phyloP scores from a whole-genome alignment of 2,329 filamentous ascomycete species.

The Hypoxylon sp. region DNA sequence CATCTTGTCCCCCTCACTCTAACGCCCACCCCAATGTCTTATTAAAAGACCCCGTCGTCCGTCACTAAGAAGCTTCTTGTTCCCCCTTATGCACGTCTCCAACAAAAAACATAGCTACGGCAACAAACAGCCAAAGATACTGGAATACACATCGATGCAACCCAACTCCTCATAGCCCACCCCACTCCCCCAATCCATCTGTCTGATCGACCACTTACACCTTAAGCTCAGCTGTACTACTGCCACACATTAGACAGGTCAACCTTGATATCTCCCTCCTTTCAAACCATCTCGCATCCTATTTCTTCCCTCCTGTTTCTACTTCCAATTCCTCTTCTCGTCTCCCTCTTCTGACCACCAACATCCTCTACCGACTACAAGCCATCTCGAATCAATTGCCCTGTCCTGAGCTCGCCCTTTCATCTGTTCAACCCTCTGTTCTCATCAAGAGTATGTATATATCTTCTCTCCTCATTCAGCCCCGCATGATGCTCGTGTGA shows the following conservation, averaged over 20 bases:
- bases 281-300: conserved; percentile 4
- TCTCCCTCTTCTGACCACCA: conserved; percentile 12
- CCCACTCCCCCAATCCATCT: conserved; percentile 28
- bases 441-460: conserved; percentile 29
- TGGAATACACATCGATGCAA: conserved; percentile 27
- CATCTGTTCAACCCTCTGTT: conserved; percentile 12
- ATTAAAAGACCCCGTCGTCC: conserved; percentile 26
- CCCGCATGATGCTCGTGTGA: conserved; percentile 30
- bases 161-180: conserved; percentile 30
- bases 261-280: conserved; percentile 23
- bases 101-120: conserved; percentile 14
- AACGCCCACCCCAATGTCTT: conserved; percentile 26
- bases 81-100: conserved; percentile 20
- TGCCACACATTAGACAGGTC: conserved; percentile 22
- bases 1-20: not conserved
- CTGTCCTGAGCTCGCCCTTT: too few species aligned
- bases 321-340: conserved; percentile 5
- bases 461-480: conserved; percentile 6
- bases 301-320: conserved; percentile 3
- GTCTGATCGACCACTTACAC: conserved; percentile 13
- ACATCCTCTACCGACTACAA: conserved; percentile 18
- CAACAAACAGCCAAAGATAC: conserved; percentile 19
- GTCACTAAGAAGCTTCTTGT: conserved; percentile 25
- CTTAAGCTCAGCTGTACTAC: conserved; percentile 20
- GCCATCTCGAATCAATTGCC: conserved; percentile 16